Percentiles rank a stretch among this genome's conserved stretches.
Evolutionary conservation across 805 yeast species (phyloP).

Genomic region (Hanseniaspora jakobsenii): DNA sequence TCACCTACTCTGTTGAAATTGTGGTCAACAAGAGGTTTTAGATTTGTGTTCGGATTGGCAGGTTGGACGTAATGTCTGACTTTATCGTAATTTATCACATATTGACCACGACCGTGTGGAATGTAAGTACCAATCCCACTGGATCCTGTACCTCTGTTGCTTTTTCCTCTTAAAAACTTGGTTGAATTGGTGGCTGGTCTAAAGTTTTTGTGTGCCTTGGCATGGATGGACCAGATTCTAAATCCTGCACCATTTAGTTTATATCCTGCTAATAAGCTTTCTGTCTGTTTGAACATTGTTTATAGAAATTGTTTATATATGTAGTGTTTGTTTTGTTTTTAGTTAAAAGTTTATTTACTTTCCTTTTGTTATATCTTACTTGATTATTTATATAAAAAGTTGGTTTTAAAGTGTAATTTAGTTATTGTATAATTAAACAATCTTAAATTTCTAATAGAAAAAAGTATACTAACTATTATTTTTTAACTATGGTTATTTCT

Average conservation of each 20-base stretch:
- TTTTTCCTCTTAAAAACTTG: conserved; percentile 87
- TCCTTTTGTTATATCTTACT: not conserved
- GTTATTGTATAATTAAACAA: too few species aligned
- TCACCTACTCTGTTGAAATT: conserved; percentile 54
- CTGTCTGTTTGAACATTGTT: conserved; percentile 8
- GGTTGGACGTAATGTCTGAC: conserved; percentile 91
- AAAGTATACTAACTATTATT: too few species aligned
- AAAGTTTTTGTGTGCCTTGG: conserved; percentile 11
- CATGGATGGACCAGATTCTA: conserved; percentile 14
- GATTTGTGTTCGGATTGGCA: conserved; percentile 29
- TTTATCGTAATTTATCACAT: conserved; percentile 66
- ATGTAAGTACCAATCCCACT: conserved; percentile 72
- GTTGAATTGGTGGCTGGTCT: conserved; percentile 51
- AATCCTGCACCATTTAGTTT: conserved; percentile 13
- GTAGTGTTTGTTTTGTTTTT: not conserved
- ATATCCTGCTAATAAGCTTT: conserved; percentile 12
- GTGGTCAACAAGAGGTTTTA: conserved; percentile 70
- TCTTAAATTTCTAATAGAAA: too few species aligned
- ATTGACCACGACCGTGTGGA: conserved; percentile 54
- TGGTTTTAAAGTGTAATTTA: too few species aligned
- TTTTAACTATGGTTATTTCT: too few species aligned
- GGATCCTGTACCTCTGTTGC: conserved; percentile 92
- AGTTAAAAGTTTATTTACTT: not conserved
- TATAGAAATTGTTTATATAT: not conserved
- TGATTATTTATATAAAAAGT: not conserved